Conservation (phyloP, 495 filamentous ascomycete genomes). For the Wilcoxina mikolae region DNA sequence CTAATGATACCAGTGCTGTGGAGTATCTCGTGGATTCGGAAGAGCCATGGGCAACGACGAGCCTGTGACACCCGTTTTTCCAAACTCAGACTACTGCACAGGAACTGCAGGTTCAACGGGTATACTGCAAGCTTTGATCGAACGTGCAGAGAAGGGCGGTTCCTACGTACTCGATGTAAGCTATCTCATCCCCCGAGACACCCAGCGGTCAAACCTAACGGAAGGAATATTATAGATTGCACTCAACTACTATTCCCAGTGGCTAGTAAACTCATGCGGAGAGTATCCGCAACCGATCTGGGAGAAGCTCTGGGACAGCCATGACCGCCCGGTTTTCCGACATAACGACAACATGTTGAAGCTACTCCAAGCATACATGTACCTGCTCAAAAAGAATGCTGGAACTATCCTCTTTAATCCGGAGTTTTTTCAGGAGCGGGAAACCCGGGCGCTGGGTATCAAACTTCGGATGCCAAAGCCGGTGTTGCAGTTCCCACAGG, state of each 20-base stretch:
- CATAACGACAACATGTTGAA: constrained; percentile 13
- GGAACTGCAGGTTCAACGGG: constrained; percentile 31
- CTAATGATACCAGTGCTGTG: not conserved
- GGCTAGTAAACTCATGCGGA: constrained; percentile 18
- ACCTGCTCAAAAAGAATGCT: not conserved
- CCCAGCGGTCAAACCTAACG: not conserved
- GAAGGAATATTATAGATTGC: no score
- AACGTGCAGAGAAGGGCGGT: constrained; percentile 30
- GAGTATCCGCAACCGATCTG: constrained; percentile 13
- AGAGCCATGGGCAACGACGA: constrained; percentile 52
- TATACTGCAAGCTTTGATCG: constrained; percentile 29
- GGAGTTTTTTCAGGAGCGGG: not conserved
- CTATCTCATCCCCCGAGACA: not conserved
- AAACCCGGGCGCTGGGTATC: not conserved
- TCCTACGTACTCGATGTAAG: constrained; percentile 21
- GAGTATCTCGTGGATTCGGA: constrained; percentile 27
- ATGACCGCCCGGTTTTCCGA: constrained; percentile 13
- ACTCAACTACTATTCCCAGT: constrained; percentile 28
- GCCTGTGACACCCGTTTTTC: constrained; percentile 64
- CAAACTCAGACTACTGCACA: constrained; percentile 67
- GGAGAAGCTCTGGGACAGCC: constrained; percentile 5
- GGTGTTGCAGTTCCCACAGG: not conserved
- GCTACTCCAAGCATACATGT: constrained; percentile 15
- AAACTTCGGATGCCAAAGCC: not conserved
- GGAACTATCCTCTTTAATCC: not conserved